phyloP scores from a whole-genome alignment of 768 basidiomycete species.

The Suillus paluster region DNA sequence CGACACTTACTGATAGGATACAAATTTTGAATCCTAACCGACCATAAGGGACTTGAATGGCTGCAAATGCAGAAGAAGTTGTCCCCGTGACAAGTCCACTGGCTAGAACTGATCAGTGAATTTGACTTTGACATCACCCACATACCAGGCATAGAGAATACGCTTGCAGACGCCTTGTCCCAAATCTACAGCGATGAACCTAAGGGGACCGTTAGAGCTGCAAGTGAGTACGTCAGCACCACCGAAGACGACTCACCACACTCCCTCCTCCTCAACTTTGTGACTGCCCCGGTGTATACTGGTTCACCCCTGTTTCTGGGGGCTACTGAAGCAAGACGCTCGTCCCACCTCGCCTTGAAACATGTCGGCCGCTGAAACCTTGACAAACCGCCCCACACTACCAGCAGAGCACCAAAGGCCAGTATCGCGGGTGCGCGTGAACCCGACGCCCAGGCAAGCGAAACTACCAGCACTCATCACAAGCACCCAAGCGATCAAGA shows the following conservation, averaged over 20 bases:
- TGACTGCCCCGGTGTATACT: slow-evolving; percentile 18
- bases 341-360: background rate
- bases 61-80: slow-evolving; percentile 26
- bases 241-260: slow-evolving; percentile 18
- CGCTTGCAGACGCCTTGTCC: slow-evolving; percentile 31
- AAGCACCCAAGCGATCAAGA: too few relatives aligned
- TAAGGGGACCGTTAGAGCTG: slow-evolving; percentile 6
- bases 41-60: slow-evolving; percentile 34
- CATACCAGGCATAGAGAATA: slow-evolving; percentile 21
- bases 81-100: slow-evolving; percentile 20
- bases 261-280: slow-evolving; percentile 9
- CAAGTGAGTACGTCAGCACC: slow-evolving; percentile 24
- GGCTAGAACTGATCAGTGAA: slow-evolving; percentile 33
- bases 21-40: slow-evolving; percentile 24
- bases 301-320: background rate
- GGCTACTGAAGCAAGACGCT: too few relatives aligned
- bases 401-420: too few relatives aligned
- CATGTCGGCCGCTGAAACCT: too few relatives aligned
- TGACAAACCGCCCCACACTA: slow-evolving; percentile 21
- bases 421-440: too few relatives aligned
- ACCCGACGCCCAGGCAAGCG: too few relatives aligned
- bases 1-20: slow-evolving; percentile 28
- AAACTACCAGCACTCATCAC: too few relatives aligned
- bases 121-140: slow-evolving; percentile 34
- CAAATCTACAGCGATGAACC: slow-evolving; percentile 30